Percentiles rank a stretch among this genome's conserved stretches.
Evolutionary conservation across 495 filamentous ascomycete species (phyloP).

Genomic region (Aspergillus avenaceus): DNA sequence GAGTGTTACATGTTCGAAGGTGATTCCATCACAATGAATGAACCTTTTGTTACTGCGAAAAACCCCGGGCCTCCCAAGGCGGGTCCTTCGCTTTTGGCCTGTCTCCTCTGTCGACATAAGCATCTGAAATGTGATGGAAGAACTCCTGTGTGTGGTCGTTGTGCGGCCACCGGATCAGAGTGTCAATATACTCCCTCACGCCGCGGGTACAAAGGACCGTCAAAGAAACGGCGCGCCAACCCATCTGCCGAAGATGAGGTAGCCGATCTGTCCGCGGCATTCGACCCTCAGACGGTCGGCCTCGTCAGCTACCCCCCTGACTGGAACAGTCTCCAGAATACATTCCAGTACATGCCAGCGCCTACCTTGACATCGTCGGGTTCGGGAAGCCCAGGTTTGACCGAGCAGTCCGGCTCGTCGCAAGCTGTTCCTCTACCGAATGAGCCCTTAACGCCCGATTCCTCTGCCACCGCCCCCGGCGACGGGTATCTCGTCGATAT

Average conservation of each 20-base stretch:
- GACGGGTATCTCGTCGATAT: slow-evolving; percentile 45
- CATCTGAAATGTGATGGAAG: slow-evolving; percentile 53
- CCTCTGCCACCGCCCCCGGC: slow-evolving; percentile 25
- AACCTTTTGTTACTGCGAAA: slow-evolving; percentile 12
- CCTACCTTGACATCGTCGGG: slow-evolving; percentile 20
- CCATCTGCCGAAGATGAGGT: slow-evolving; percentile 28
- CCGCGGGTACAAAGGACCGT: slow-evolving; percentile 44
- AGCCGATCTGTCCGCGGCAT: slow-evolving; percentile 17
- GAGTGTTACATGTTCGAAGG: background rate
- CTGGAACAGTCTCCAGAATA: slow-evolving; percentile 23
- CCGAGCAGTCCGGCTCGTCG: slow-evolving; percentile 16
- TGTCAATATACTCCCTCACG: slow-evolving; percentile 47
- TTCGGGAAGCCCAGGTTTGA: slow-evolving; percentile 23
- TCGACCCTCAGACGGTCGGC: slow-evolving; percentile 13
- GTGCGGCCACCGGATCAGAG: slow-evolving; percentile 24
- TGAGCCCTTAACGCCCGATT: slow-evolving; percentile 42
- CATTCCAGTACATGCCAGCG: slow-evolving; percentile 23
- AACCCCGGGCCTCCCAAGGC: slow-evolving; percentile 13
- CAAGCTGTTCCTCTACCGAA: slow-evolving; percentile 14
- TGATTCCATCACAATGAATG: slow-evolving; percentile 13
- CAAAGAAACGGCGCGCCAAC: slow-evolving; percentile 44
- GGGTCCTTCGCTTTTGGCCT: slow-evolving; percentile 47
- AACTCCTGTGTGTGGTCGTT: slow-evolving; percentile 41
- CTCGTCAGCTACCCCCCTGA: slow-evolving; percentile 25
- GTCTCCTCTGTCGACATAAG: slow-evolving; percentile 54